Percentiles rank a stretch among this genome's conserved stretches.
phyloP scores from a whole-genome alignment of 768 basidiomycete species.

The Boletus reticuloceps region DNA sequence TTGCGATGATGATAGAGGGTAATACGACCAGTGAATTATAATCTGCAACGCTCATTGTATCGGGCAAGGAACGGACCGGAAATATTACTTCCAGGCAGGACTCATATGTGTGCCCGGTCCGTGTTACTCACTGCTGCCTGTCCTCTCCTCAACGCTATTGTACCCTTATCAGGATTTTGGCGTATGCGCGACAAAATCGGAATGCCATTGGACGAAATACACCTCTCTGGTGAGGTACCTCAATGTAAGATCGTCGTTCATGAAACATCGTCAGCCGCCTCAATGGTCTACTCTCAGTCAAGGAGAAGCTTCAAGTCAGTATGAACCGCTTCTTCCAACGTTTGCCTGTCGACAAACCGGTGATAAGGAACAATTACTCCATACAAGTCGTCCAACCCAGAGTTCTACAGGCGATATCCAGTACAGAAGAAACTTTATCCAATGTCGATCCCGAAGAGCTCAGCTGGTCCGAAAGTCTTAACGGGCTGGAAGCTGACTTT shows the following conservation, averaged over 20 bases:
- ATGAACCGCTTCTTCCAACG: constrained; percentile 73
- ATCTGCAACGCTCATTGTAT: neutral
- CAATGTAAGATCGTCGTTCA: constrained; percentile 49
- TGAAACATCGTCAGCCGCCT: neutral
- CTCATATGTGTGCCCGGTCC: constrained; percentile 65
- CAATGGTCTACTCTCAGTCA: constrained; percentile 39
- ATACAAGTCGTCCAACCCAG: constrained; percentile 37
- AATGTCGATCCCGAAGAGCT: constrained; percentile 64
- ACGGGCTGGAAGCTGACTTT: constrained; percentile 54
- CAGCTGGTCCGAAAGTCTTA: constrained; percentile 55
- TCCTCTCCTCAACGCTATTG: neutral
- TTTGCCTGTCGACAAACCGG: constrained; percentile 64
- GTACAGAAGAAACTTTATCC: constrained; percentile 10
- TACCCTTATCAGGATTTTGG: constrained; percentile 58
- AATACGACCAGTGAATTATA: neutral
- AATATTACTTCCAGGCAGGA: constrained; percentile 76
- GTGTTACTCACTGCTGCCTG: constrained; percentile 4
- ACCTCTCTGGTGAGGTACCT: constrained; percentile 62
- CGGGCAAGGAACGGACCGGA: constrained; percentile 55
- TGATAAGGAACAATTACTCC: constrained; percentile 69
- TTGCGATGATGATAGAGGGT: constrained; percentile 65
- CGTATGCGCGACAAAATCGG: constrained; percentile 80
- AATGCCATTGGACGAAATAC: constrained; percentile 69
- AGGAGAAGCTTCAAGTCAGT: constrained; percentile 60
- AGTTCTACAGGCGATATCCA: neutral